Evolutionary conservation across 169 alveolate genomes (phyloP).

Genomic region (Besnoitia besnoiti): DNA sequence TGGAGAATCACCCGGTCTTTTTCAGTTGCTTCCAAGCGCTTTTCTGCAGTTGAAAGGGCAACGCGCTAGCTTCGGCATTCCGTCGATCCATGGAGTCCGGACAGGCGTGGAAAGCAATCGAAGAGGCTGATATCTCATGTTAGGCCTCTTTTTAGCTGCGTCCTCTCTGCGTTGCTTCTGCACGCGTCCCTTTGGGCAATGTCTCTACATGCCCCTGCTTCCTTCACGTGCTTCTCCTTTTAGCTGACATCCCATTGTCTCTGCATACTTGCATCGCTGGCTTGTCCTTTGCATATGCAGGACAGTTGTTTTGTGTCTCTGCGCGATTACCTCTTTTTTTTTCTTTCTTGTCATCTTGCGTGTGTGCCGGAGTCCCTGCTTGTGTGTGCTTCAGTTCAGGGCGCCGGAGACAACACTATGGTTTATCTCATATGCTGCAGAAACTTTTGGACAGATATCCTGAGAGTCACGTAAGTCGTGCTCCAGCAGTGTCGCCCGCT

Average conservation of each 20-base stretch:
- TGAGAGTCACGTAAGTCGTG: background rate
- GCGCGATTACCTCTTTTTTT: background rate
- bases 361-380: background rate
- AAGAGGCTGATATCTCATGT: too few species aligned
- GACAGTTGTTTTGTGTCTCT: background rate
- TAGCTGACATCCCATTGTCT: background rate
- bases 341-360: too few species aligned
- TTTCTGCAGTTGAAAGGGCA: too few species aligned
- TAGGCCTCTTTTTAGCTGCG: background rate
- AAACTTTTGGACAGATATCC: background rate
- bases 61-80: too few species aligned
- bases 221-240: background rate
- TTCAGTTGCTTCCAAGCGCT: too few species aligned
- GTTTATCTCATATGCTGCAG: background rate
- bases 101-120: too few species aligned
- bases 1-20: too few species aligned
- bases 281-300: too few species aligned
- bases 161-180: background rate
- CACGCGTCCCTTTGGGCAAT: background rate
- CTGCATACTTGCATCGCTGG: too few species aligned
- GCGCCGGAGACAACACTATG: background rate
- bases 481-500: background rate
- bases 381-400: background rate
- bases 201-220: background rate
- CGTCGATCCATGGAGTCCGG: too few species aligned